phyloP scores from a whole-genome alignment of 225 moss, liverwort and hornwort species.

The Marchantia paleacea region DNA sequence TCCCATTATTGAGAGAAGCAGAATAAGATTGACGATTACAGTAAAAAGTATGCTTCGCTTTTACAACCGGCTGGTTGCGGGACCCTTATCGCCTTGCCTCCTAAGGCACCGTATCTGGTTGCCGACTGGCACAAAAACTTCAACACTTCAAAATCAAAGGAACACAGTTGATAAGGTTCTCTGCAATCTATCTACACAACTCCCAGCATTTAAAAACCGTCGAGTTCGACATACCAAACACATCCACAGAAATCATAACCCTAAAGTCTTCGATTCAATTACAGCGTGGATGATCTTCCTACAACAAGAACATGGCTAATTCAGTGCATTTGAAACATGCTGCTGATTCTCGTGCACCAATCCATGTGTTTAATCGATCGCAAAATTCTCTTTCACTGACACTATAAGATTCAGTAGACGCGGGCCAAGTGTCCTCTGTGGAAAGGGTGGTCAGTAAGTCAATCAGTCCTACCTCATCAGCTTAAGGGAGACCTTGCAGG shows the following conservation, averaged over 20 bases:
- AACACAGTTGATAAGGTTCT: background rate
- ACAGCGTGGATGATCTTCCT: background rate
- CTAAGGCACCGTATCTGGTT: background rate
- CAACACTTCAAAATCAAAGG: background rate
- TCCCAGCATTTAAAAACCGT: background rate
- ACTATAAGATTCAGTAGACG: too few relatives aligned
- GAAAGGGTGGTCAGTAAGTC: background rate
- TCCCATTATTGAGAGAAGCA: slow-evolving; percentile 43
- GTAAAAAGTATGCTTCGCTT: background rate
- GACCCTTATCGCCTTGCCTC: slow-evolving; percentile 1
- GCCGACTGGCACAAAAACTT: too few relatives aligned
- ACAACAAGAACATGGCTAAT: background rate
- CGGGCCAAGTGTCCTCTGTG: too few relatives aligned
- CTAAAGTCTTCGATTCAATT: slow-evolving; percentile 1
- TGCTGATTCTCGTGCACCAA: background rate
- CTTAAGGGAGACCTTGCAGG: background rate
- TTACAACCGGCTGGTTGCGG: background rate
- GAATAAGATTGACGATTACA: background rate
- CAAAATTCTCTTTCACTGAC: too few relatives aligned
- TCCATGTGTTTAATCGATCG: background rate
- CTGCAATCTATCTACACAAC: background rate
- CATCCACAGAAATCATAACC: background rate
- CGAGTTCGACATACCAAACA: background rate
- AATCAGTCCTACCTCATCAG: background rate
- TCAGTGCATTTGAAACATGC: background rate